A percentile compares a stretch with the other conserved stretches of the same genome.
Conservation (phyloP, 345 rosid species). For the Eucalyptus globulus region DNA sequence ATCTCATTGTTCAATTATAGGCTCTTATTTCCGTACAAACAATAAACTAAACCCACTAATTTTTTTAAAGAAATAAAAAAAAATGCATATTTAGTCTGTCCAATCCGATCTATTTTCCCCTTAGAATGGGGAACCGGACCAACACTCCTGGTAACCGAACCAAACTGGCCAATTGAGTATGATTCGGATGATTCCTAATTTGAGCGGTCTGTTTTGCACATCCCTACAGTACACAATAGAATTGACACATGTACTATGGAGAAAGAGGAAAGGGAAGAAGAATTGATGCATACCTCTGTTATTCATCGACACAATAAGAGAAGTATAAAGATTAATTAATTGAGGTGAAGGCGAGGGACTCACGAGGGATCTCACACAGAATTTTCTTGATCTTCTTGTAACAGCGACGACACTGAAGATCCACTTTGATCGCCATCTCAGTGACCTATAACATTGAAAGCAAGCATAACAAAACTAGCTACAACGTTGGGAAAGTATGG, state of each 20-base stretch:
- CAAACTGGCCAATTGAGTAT: no score
- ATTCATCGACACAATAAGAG: not conserved
- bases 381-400: slow-evolving; percentile 54
- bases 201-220: no score
- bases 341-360: not conserved
- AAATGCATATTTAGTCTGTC: no score
- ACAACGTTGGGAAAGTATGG: not conserved
- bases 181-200: no score
- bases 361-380: slow-evolving; percentile 57
- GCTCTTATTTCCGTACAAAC: no score
- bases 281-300: not conserved
- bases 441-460: not conserved
- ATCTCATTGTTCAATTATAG: no score
- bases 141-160: no score
- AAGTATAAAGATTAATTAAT: not conserved
- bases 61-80: no score
- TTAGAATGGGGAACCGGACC: no score
- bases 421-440: not conserved
- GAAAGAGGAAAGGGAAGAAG: not conserved
- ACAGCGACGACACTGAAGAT: not conserved
- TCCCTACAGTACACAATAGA: not conserved
- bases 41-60: no score
- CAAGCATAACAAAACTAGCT: not conserved
- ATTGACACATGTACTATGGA: not conserved
- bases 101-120: no score